A percentile compares a stretch with the other conserved stretches of the same genome.
Conservation (phyloP, 306 rosid genomes). For the Canavalia gladiata region DNA sequence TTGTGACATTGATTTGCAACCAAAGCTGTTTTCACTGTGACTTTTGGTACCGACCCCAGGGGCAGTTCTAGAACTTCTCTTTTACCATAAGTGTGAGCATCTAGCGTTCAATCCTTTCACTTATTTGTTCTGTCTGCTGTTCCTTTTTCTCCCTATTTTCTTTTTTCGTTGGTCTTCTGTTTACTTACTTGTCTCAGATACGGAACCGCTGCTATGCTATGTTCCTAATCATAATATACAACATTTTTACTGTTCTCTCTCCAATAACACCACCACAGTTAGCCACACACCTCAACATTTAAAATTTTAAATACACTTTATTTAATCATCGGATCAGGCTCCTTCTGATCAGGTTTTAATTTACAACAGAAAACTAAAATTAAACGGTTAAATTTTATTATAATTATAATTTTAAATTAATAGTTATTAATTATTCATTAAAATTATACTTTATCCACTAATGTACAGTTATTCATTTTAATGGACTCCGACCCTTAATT, state of each 20-base stretch:
- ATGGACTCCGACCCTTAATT: too few species aligned
- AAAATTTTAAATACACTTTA: background rate
- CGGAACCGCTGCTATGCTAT: background rate
- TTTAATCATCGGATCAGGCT: background rate
- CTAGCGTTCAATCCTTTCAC: background rate
- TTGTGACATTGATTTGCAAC: constrained; percentile 54
- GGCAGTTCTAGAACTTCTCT: constrained; percentile 33
- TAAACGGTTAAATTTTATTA: too few species aligned
- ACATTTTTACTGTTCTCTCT: constrained; percentile 1
- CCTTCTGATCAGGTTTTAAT: too few species aligned
- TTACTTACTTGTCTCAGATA: background rate
- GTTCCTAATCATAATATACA: background rate
- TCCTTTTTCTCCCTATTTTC: background rate
- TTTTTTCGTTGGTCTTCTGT: background rate
- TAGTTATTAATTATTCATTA: too few species aligned
- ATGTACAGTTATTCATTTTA: too few species aligned
- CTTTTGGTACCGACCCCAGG: constrained; percentile 19
- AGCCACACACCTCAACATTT: constrained; percentile 3
- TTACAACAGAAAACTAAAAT: too few species aligned
- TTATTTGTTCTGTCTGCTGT: background rate
- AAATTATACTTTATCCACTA: too few species aligned
- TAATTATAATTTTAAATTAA: too few species aligned
- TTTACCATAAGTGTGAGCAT: background rate
- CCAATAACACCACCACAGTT: constrained; percentile 21
- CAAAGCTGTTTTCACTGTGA: constrained; percentile 36